Evolutionary conservation across 2,329 filamentous ascomycete genomes (phyloP).

Genomic region (Rhynchosporium agropyri): DNA sequence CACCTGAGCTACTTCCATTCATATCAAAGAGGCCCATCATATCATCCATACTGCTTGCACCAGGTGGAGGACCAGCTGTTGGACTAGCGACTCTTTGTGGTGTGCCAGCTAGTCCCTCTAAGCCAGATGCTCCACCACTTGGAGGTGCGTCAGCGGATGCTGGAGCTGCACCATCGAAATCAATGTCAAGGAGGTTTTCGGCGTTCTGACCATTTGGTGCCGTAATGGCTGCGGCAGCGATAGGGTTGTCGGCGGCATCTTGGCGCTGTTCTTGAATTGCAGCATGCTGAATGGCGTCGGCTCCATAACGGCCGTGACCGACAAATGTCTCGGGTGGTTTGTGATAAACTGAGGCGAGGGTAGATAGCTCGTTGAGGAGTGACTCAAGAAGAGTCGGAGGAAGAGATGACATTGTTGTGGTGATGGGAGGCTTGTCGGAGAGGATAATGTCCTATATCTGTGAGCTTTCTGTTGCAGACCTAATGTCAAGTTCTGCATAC

Average conservation of each 20-base stretch:
- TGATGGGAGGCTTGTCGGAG: conserved; percentile 91
- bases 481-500: conserved; percentile 46
- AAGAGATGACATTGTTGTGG: conserved; percentile 89
- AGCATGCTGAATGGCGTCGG: conserved; percentile 90
- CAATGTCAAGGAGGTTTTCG: conserved; percentile 94
- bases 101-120: conserved; percentile 62
- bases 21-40: conserved; percentile 71
- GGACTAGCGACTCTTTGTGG: conserved; percentile 72
- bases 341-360: conserved; percentile 96
- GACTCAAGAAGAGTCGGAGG: conserved; percentile 83
- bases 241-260: conserved; percentile 89
- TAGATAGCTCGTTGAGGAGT: conserved; percentile 89
- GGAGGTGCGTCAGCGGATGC: conserved; percentile 77
- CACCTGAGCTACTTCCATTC: conserved; percentile 34
- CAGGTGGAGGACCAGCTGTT: conserved; percentile 43
- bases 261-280: conserved; percentile 96
- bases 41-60: conserved; percentile 72
- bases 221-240: conserved; percentile 79
- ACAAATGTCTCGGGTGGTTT: conserved; percentile 98
- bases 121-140: conserved; percentile 49
- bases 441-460: conserved; percentile 73
- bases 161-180: conserved; percentile 90
- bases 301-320: conserved; percentile 89
- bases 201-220: conserved; percentile 70
- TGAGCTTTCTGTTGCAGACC: conserved; percentile 33